A percentile compares a stretch with the other conserved stretches of the same genome.
phyloP scores from a whole-genome alignment of 73 alveolate genomes.

The Durusdinium trenchii region DNA sequence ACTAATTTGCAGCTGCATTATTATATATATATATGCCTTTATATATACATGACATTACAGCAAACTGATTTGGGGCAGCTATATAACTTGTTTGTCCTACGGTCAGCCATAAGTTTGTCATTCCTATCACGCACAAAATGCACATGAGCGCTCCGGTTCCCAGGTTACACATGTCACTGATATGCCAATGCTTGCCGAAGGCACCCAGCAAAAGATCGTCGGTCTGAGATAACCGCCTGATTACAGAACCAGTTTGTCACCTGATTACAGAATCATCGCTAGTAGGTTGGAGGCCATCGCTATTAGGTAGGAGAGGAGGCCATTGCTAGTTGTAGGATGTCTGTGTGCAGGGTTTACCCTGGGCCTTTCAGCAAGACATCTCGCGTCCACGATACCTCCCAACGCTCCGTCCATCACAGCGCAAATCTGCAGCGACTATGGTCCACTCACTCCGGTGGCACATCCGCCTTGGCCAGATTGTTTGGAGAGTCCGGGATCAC shows the following conservation, averaged over 20 bases:
- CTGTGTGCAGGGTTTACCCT: not conserved
- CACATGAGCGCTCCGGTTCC: not conserved
- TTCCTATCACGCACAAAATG: too few species aligned
- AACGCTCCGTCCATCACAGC: too few species aligned
- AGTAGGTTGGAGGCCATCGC: not conserved
- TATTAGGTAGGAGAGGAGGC: not conserved
- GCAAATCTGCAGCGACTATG: too few species aligned
- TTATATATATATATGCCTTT: too few species aligned
- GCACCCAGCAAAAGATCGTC: conserved; percentile 84
- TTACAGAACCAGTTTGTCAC: not conserved
- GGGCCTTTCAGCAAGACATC: conserved; percentile 73
- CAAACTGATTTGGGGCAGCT: too few species aligned
- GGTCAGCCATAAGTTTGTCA: too few species aligned
- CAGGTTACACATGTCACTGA: not conserved
- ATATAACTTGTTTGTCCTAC: too few species aligned
- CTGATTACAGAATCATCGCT: not conserved
- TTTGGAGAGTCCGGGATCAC: conserved; percentile 38
- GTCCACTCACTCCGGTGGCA: not conserved
- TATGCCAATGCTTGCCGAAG: not conserved
- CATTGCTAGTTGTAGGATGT: not conserved
- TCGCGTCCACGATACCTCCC: conserved; percentile 89
- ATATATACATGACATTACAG: too few species aligned
- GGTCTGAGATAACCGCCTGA: conserved; percentile 65
- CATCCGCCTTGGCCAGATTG: conserved; percentile 47
- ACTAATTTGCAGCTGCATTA: too few species aligned